These are phyloP conservation scores for Pseudovirgaria hyperparasitica DNA, from an alignment of 2,329 filamentous ascomycete genomes.

Conservation along the genomic window DNA sequence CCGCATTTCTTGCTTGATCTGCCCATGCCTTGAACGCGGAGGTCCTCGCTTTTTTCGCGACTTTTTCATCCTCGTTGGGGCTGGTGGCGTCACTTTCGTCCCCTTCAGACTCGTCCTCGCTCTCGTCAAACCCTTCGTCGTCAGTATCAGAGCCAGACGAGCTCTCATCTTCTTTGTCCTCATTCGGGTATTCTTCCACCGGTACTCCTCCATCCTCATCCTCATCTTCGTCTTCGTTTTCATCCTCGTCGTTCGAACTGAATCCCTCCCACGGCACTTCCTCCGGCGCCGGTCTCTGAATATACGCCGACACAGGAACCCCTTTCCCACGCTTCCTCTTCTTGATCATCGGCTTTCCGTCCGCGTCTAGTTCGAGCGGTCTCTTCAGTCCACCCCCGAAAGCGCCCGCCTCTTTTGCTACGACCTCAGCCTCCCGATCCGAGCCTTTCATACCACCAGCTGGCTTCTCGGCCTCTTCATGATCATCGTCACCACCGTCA, in stretches of 20 bases:
- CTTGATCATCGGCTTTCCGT: slow-evolving; percentile 68
- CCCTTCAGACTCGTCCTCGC: slow-evolving; percentile 8
- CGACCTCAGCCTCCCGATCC: slow-evolving; percentile 8
- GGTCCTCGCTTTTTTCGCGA: slow-evolving; percentile 30
- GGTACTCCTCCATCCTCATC: slow-evolving; percentile 11
- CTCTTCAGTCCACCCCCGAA: slow-evolving; percentile 76
- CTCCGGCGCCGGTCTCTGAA: slow-evolving; percentile 20
- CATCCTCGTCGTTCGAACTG: slow-evolving; percentile 32
- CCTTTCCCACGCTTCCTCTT: slow-evolving; percentile 59
- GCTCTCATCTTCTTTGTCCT: slow-evolving; percentile 11
- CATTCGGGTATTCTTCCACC: too few species aligned
- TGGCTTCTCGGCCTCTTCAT: slow-evolving; percentile 8
- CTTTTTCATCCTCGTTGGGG: slow-evolving; percentile 23
- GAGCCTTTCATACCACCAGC: slow-evolving; percentile 12
- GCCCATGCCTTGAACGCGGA: slow-evolving; percentile 93
- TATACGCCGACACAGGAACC: slow-evolving; percentile 30
- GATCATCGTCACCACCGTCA: slow-evolving; percentile 17
- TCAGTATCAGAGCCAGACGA: slow-evolving; percentile 7
- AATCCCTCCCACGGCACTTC: slow-evolving; percentile 52
- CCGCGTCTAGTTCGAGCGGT: slow-evolving; percentile 66
- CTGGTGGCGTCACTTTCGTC: slow-evolving; percentile 20
- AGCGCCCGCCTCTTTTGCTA: slow-evolving; percentile 5
- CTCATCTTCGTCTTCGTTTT: slow-evolving; percentile 13
- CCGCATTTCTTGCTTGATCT: slow-evolving; percentile 70
- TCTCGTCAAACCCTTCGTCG: slow-evolving; percentile 12